phyloP scores from a whole-genome alignment of 1,284 basidiomycete species.

The Trichosporon asahii region DNA sequence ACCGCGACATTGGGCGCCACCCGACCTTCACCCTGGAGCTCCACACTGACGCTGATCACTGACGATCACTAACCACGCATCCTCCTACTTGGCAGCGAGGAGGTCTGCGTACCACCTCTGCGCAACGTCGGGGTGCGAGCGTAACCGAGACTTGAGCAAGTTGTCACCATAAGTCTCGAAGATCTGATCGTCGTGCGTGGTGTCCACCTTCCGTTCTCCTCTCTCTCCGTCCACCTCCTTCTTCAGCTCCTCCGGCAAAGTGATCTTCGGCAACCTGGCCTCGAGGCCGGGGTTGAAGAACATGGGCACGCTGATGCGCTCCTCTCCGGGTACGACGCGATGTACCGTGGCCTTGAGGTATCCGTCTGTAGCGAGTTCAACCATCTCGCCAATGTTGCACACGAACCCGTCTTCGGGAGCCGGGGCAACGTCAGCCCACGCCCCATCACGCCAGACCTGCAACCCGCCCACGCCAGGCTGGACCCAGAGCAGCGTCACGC shows the following conservation, averaged over 20 bases:
- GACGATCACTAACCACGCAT: too few species aligned
- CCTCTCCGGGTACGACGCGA: constrained; percentile 15
- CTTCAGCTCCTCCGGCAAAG: constrained; percentile 12
- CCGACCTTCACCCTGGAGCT: not conserved
- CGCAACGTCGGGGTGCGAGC: constrained; percentile 24
- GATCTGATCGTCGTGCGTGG: constrained; percentile 12
- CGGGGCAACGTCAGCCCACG: constrained; percentile 67
- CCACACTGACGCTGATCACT: not conserved
- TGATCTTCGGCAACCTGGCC: constrained; percentile 16
- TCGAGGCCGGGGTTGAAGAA: constrained; percentile 25
- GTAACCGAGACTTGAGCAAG: constrained; percentile 20
- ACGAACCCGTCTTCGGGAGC: constrained; percentile 61
- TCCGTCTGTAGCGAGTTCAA: constrained; percentile 26
- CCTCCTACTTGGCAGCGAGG: not conserved
- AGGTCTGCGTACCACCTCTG: not conserved
- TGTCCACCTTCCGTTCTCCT: not conserved
- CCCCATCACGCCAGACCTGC: constrained; percentile 48
- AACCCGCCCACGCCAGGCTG: constrained; percentile 16
- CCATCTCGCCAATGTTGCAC: constrained; percentile 63
- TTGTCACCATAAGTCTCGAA: constrained; percentile 22
- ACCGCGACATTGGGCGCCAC: not conserved
- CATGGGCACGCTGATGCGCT: constrained; percentile 22
- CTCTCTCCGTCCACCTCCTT: not conserved
- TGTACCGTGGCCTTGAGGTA: constrained; percentile 26
- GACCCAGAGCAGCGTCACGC: constrained; percentile 23